These are phyloP conservation scores for Lactifluus volemus DNA, from an alignment of 768 basidiomycete genomes.

Conservation along the genomic window DNA sequence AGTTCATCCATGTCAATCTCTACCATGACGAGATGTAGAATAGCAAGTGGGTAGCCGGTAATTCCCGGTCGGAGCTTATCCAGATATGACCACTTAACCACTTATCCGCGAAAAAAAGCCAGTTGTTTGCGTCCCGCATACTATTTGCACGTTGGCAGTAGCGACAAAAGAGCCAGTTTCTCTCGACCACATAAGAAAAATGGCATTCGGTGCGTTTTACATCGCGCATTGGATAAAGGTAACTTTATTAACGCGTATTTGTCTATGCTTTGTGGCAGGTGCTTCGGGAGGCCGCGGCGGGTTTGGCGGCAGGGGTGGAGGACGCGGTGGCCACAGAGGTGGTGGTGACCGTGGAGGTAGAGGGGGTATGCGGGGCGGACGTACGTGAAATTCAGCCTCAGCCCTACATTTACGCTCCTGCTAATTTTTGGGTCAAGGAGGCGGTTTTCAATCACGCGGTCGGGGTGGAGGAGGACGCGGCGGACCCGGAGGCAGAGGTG, in stretches of 20 bases:
- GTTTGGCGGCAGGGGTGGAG: constrained; percentile 22
- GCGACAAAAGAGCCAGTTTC: not conserved
- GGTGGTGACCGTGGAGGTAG: constrained; percentile 32
- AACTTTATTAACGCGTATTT: not conserved
- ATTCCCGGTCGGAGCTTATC: too few relatives aligned
- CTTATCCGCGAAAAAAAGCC: too few relatives aligned
- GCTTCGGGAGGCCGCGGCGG: constrained; percentile 71
- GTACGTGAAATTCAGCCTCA: constrained; percentile 7
- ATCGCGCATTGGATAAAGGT: not conserved
- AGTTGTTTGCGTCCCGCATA: not conserved
- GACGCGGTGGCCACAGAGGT: constrained; percentile 26
- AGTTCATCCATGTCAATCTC: too few relatives aligned
- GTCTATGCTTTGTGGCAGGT: constrained; percentile 28
- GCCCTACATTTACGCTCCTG: not conserved
- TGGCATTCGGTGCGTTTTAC: constrained; percentile 27
- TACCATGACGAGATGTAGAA: too few relatives aligned
- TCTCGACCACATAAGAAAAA: constrained; percentile 11
- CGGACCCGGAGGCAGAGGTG: constrained; percentile 41
- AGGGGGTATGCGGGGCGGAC: constrained; percentile 22
- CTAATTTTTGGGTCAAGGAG: constrained; percentile 10
- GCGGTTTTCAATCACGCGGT: constrained; percentile 27
- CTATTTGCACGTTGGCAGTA: not conserved
- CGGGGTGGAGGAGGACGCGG: constrained; percentile 31
- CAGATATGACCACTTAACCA: too few relatives aligned
- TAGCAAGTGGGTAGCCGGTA: too few relatives aligned